phyloP scores from a whole-genome alignment of 768 basidiomycete genomes.

The Boletus sp. region DNA sequence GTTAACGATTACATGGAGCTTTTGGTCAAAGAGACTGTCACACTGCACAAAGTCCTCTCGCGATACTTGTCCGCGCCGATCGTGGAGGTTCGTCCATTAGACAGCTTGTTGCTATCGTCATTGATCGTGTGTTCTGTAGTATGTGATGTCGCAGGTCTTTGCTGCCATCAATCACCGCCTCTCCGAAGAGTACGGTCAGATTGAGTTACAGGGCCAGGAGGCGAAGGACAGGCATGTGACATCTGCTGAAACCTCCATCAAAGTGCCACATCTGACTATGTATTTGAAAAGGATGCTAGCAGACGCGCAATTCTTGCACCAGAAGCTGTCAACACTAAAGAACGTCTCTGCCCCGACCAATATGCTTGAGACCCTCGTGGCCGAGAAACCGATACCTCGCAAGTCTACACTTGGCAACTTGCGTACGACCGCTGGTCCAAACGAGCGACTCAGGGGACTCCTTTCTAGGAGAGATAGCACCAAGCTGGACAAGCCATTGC shows the following conservation, averaged over 20 bases:
- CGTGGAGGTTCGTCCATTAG: slow-evolving; percentile 62
- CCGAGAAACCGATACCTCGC: slow-evolving; percentile 66
- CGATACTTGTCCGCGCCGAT: slow-evolving; percentile 77
- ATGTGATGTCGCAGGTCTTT: slow-evolving; percentile 93
- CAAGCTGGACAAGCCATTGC: slow-evolving; percentile 28
- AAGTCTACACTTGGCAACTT: slow-evolving; percentile 26
- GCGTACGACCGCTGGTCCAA: slow-evolving; percentile 25
- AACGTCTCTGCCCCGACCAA: slow-evolving; percentile 67
- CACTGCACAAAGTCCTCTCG: slow-evolving; percentile 91
- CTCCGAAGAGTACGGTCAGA: slow-evolving; percentile 77
- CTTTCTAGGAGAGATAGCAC: slow-evolving; percentile 28
- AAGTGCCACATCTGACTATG: slow-evolving; percentile 15
- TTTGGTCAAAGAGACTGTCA: slow-evolving; percentile 91
- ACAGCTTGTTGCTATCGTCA: slow-evolving; percentile 8
- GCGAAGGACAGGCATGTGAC: slow-evolving; percentile 74
- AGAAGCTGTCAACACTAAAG: slow-evolving; percentile 71
- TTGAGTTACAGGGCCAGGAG: slow-evolving; percentile 78
- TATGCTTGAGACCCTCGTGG: slow-evolving; percentile 83
- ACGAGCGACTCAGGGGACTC: slow-evolving; percentile 38
- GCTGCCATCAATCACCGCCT: slow-evolving; percentile 89
- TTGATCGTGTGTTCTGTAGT: slow-evolving; percentile 41
- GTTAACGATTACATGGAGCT: slow-evolving; percentile 90
- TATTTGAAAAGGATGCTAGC: slow-evolving; percentile 59
- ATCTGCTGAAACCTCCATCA: slow-evolving; percentile 2
- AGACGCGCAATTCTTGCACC: slow-evolving; percentile 74